Conservation (phyloP, 2,329 filamentous ascomycete species). For the Calonectria fujianensis region DNA sequence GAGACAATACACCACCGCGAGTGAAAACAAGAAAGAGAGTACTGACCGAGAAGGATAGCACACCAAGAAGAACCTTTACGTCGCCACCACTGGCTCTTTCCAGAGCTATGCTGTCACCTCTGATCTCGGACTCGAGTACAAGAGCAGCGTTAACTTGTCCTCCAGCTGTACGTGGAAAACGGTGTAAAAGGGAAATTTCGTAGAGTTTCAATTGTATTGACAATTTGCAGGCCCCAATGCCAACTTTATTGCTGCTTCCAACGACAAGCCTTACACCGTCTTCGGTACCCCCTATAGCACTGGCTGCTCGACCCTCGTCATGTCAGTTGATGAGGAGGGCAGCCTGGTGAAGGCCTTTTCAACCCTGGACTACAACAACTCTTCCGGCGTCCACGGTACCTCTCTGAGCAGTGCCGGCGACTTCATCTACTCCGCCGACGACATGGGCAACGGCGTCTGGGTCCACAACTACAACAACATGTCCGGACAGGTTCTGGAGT, state of each 20-base stretch:
- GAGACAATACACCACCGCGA: background rate
- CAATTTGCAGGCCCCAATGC: conserved; percentile 26
- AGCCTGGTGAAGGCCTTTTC: conserved; percentile 20
- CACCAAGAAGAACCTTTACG: conserved; percentile 26
- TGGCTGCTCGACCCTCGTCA: conserved; percentile 39
- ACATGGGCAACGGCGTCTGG: conserved; percentile 44
- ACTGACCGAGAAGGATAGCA: background rate
- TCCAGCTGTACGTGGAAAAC: conserved; percentile 22
- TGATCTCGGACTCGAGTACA: conserved; percentile 27
- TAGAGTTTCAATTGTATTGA: background rate
- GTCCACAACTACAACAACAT: conserved; percentile 38
- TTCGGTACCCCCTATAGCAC: conserved; percentile 41
- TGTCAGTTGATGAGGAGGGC: conserved; percentile 30
- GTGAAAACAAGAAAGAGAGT: background rate
- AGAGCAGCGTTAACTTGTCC: conserved; percentile 24
- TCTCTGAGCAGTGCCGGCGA: conserved; percentile 32
- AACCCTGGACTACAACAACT: conserved; percentile 20
- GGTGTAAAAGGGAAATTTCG: background rate
- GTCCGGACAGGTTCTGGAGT: conserved; percentile 14
- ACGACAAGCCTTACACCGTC: conserved; percentile 31
- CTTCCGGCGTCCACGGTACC: conserved; percentile 34
- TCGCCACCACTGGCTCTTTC: conserved; percentile 32
- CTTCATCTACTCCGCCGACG: conserved; percentile 43
- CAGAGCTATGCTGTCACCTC: conserved; percentile 27
- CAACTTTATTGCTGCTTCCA: conserved; percentile 23